phyloP scores from a whole-genome alignment of 768 basidiomycete genomes.

The Suillus cothurnatus region DNA sequence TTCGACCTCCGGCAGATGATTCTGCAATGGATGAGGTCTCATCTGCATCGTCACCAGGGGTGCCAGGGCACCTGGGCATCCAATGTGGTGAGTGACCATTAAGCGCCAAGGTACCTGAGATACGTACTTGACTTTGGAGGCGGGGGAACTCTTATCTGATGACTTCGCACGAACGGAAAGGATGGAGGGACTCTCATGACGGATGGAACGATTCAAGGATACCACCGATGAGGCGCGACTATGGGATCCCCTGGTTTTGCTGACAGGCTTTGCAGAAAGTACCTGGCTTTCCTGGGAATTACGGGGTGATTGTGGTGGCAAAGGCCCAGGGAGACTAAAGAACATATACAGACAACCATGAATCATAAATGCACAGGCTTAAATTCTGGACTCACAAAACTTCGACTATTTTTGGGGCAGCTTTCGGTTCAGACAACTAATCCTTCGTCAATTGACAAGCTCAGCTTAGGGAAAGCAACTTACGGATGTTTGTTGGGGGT shows the following conservation, averaged over 20 bases:
- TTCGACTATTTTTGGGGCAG: constrained; percentile 33
- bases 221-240: constrained; percentile 20
- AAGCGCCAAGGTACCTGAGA: neutral
- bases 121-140: neutral
- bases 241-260: constrained; percentile 18
- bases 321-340: constrained; percentile 28
- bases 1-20: constrained; percentile 45
- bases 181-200: constrained; percentile 8
- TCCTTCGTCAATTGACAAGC: neutral
- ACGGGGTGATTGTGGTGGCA: constrained; percentile 21
- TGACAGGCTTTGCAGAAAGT: constrained; percentile 23
- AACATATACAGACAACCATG: neutral
- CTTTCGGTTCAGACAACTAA: constrained; percentile 6
- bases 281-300: constrained; percentile 14
- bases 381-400: constrained; percentile 30
- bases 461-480: too few species aligned
- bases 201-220: neutral
- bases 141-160: neutral
- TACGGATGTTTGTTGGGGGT: constrained; percentile 6
- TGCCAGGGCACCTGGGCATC: constrained; percentile 7
- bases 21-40: constrained; percentile 58
- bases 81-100: neutral
- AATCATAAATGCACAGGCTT: neutral
- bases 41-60: constrained; percentile 30
- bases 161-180: constrained; percentile 9